Evolutionary conservation across 2,329 filamentous ascomycete genomes (phyloP), one percentile per base, ranked within the genome.

Genomic region (Aureobasidium lini): DNA sequence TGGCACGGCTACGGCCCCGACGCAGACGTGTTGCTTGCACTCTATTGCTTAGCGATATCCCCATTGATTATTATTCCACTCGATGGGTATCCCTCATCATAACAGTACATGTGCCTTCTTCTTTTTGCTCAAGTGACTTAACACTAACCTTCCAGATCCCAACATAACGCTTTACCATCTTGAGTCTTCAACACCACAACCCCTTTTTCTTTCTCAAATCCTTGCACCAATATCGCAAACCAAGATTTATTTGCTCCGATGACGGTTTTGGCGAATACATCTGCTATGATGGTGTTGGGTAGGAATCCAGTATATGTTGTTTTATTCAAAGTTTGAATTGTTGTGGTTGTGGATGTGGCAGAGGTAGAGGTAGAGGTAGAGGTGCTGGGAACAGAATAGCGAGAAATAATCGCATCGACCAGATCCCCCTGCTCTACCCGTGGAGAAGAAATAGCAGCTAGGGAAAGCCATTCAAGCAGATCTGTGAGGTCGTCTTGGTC

Each of bases 401-500:
- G 80, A 29, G 84, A 87, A 3, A 94, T 74, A 67, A 86, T 89
- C 0, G 82, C 75, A 70, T 93, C 86, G 34, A 90, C 79, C 5
- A 68, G 69, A 70, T 92, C 87, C 9, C 68, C 69, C 3, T 73
- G 69, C 10, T 72, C 66, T 16, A 92, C 69, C 28, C 88, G 79
- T n/a, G 86, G 83, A 59, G 87, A 90, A 9, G 77, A 73, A 0
- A 91, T 76, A 10, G 81, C 79, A 5, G 86, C 69, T n/a, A 95
- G 73, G 2, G 85, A 85, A 0, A 93, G 68, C 85, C 87, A 94
- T 72, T 94, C 89, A 64, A 91, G 84, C 11, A 87, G 68, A 16
- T 86, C 84, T 0, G 80, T 77, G 1, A 59, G 31, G 18, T 53
- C 47, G 60, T 88, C 84, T 37, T 89, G 76, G 7, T 81, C 79